Evolutionary conservation across 495 filamentous ascomycete species (phyloP).

Genomic region (Xylaria intraflava): DNA sequence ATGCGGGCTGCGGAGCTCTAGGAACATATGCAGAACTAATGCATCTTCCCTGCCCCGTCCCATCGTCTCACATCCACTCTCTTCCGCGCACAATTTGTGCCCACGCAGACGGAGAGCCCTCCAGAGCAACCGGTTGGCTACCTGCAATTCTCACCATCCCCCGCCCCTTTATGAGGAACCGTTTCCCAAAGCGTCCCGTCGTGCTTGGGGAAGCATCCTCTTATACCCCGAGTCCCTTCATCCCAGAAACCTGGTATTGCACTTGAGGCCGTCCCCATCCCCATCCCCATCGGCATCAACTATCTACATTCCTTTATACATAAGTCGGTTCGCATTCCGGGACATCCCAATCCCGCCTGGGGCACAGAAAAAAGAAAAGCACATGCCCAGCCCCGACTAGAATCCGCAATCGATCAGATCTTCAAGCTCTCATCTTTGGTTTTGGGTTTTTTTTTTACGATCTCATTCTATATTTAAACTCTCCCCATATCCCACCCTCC

Average conservation of each 20-base stretch:
- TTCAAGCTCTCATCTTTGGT: no score
- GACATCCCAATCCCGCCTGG: neutral
- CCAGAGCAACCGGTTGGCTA: no score
- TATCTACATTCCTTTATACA: neutral
- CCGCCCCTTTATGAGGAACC: neutral
- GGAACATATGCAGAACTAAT: slow-evolving; percentile 5
- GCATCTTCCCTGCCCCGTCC: slow-evolving; percentile 3
- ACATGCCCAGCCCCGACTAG: no score
- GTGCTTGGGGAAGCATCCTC: neutral
- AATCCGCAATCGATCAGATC: no score
- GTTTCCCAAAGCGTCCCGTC: neutral
- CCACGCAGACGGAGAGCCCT: no score
- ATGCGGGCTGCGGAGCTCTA: slow-evolving; percentile 8
- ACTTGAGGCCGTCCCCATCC: neutral
- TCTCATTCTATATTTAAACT: no score
- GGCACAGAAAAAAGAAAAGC: neutral
- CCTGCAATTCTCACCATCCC: no score
- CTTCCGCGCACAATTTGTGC: no score
- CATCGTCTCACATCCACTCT: no score
- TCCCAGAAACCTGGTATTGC: neutral
- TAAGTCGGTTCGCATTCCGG: neutral
- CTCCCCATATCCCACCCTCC: no score
- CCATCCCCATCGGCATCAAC: no score
- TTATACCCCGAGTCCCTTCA: neutral
- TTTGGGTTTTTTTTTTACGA: no score